Evolutionary conservation across 164 flowering plant genomes (phyloP), one percentile per base, ranked within the genome.

Genomic region (Umbilicus rupestris): DNA sequence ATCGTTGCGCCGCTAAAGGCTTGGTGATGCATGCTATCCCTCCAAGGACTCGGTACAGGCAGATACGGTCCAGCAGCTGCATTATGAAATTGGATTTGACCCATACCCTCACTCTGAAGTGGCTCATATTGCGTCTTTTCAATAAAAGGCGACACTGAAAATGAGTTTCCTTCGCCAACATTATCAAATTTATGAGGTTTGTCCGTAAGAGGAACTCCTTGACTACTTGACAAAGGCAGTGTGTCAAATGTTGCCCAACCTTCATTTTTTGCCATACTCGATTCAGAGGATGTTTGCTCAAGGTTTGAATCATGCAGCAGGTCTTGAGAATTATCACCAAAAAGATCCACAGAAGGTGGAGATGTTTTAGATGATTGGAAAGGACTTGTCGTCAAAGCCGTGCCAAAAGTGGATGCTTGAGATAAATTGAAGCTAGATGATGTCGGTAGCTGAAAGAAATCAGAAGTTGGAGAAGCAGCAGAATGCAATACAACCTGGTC

Each of bases 191-290:
- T 70, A 46, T 76, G 35, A 69, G 81, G 39, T 22, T 69, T 6
- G n/a, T 37, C 33, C 30, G 68, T 70, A 63, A 72, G 37, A 37
- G 72, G 52, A 62, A 39, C 39, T 72, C 65, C 71, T 44, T 71
- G 72, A 52, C 37, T 67, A 41, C 69, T 76, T 29, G 66, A 57
- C 15, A 66, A 39, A 42, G 73, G 76, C 58, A 73, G 82, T 73
- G 90, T 81, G 52, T 94, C 97, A 84, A 94, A 94, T 55, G 97
- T 91, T 7, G 99, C 99, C 99, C 99, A 94, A 70, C 97, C 99
- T 76, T 75, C 92, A 76, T 84, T 80, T 50, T 78, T 74, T 10
- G 80, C 73, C 7, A 63, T 70, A 41, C 82, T 74, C 15, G 41
- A 64, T 45, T 75, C 76, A 10, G 76, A 39, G 39, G 72, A 59